These are phyloP conservation scores for Sindora glabra DNA, from an alignment of 306 rosid species.

Conservation along the genomic window DNA sequence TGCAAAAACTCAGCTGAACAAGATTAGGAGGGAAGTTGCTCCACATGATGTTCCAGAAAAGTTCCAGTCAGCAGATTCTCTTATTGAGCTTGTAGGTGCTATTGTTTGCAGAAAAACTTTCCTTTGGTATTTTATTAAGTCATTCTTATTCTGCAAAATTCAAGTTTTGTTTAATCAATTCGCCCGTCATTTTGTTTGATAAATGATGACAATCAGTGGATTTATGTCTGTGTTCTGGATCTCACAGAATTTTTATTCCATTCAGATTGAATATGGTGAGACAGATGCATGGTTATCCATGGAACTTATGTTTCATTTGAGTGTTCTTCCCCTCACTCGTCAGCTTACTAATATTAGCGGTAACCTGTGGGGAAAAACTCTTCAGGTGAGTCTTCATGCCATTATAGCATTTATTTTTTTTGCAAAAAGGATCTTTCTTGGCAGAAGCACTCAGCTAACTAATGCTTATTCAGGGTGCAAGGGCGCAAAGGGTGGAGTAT, in stretches of 20 bases:
- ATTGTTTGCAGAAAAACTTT: constrained; percentile 5
- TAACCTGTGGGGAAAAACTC: constrained; percentile 90
- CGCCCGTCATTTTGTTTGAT: constrained; percentile 1
- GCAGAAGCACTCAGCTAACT: constrained; percentile 5
- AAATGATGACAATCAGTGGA: background rate
- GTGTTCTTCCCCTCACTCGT: constrained; percentile 94
- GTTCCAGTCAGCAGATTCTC: constrained; percentile 74
- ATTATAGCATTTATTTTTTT: constrained; percentile 11
- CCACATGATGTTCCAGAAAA: constrained; percentile 69
- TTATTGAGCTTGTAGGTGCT: constrained; percentile 66
- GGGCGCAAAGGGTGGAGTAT: constrained; percentile 97
- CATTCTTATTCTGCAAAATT: background rate
- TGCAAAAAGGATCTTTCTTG: background rate
- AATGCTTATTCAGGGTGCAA: constrained; percentile 73
- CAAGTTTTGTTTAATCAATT: background rate
- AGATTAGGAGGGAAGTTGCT: constrained; percentile 78
- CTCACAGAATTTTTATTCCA: constrained; percentile 17
- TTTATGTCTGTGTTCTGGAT: constrained; percentile 11
- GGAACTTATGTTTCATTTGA: constrained; percentile 98
- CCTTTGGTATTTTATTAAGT: background rate
- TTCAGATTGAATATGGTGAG: constrained; percentile 90
- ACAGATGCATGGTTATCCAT: constrained; percentile 97
- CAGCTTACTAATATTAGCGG: constrained; percentile 96
- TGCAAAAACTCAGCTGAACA: constrained; percentile 80
- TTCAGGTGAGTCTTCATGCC: constrained; percentile 57